Evolutionary conservation across 352 stramenopile genomes (phyloP), one percentile per base, ranked within the genome.

Genomic region (Globisporangium heterothallicum): DNA sequence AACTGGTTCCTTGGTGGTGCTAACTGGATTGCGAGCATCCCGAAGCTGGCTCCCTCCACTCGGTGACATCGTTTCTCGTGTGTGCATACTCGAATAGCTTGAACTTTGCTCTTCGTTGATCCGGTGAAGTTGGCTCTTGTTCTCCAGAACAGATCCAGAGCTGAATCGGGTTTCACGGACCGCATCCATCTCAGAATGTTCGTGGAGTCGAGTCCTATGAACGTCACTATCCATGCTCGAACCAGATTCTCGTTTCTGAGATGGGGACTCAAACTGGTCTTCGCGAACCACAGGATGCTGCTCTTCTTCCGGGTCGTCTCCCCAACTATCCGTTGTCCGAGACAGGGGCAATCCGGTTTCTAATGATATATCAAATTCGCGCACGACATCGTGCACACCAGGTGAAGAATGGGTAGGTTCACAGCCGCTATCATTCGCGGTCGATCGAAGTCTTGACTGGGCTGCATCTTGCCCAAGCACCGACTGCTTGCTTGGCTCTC

Each of bases 311-410:
- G 32, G 32, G 9, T 64, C 73, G 21, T 84, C 73, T 26, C 66
- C 73, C 73, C 73, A 84, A 57, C 70, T 82, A 42, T 84, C 73
- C 3, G 73, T 84, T 14, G 73, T 84, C 47, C 73, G 56, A 24
- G 73, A 84, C 40, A 84, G 59, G 10, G 73, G 73, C 38, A 84
- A 42, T 41, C 76, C 72, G 1, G 63, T 76, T 58, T 84, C 70
- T 51, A 76, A 41, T n/a, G 71, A 63, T 29, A 66, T 45, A 25
- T 82, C 73, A 30, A 76, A 80, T 2, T 77, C 63, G 14, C 60
- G 70, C 22, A 80, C 64, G 46, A 82, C 60, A 6, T 76, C 68
- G 32, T 70, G 64, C 18, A 78, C 56, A 49, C 73, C 59, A 10
- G 61, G 59, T 2, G 63, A 51, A 2, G 66, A 38, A 25, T 71